Evolutionary conservation across 352 stramenopile species (phyloP), one percentile per base, ranked within the genome.

Genomic region (Chrysophaeum taylorii): DNA sequence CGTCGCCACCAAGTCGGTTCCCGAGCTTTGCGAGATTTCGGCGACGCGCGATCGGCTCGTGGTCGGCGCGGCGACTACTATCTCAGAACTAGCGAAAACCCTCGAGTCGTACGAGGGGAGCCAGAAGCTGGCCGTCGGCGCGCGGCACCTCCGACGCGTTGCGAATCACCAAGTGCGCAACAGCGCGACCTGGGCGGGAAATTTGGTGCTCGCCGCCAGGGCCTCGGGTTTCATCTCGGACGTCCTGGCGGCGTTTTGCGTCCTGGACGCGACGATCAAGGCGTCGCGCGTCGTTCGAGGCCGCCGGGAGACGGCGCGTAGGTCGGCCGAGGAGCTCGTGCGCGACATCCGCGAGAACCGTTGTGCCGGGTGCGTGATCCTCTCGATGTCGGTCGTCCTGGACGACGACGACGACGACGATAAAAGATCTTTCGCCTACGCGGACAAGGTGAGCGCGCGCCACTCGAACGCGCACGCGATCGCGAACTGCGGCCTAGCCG

Each of bases 111-210:
- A 36, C n/a, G 45, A 25, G 15, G 43, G n/a, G 27, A 31, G n/a
- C 29, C 39, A 31, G 39, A 25, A 16, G 45, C 21, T 16, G 12
- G 21, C 5, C 45, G 52, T 31, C 5, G 68, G 33, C n/a, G 72
- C 76, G 21, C 73, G 63, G 21, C 75, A 87, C 23, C 27, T 88
- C 9, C 27, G 68, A 14, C 71, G 79, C 15, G 76, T 88, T 0
- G 83, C 82, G 21, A 86, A 87, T 72, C 80, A 84, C 38, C 83
- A 88, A 63, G 82, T 89, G 36, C 79, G 83, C 31, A 87, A 66
- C 77, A 76, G 73, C 0, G 78, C 42, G 16, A 76, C 76, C 2
- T 83, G 75, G 74, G 78, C 73, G 25, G 78, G 78, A 9, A 83
- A 83, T 72, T 31, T 83, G 7, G 61, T 39, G 16, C 42, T 87